Conservation (phyloP, 306 rosid genomes). For the Corylus avellana region DNA sequence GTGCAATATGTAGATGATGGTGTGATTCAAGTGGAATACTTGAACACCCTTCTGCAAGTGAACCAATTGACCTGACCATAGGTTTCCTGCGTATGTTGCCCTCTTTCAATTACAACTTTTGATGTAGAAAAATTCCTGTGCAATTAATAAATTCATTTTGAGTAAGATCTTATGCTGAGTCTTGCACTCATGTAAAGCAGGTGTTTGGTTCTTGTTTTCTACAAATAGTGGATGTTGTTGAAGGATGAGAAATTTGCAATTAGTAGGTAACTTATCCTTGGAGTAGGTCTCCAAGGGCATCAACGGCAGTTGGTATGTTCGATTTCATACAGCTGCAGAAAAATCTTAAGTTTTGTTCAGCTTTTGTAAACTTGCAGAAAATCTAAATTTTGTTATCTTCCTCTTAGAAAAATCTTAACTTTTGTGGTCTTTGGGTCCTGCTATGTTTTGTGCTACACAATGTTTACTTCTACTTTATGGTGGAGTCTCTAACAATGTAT, state of each 20-base stretch:
- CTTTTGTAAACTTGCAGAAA: not conserved
- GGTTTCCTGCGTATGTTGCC: slow-evolving; percentile 1
- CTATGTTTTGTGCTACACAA: not conserved
- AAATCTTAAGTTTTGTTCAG: not conserved
- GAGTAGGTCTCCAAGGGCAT: too few relatives aligned
- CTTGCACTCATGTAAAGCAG: too few relatives aligned
- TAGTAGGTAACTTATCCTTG: too few relatives aligned
- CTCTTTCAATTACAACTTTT: not conserved
- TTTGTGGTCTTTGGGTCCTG: not conserved
- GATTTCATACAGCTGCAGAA: not conserved
- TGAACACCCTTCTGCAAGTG: not conserved
- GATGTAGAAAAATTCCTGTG: too few relatives aligned
- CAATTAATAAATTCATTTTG: too few relatives aligned
- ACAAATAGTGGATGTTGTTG: too few relatives aligned
- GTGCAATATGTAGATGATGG: not conserved
- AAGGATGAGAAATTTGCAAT: too few relatives aligned
- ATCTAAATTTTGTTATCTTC: too few relatives aligned
- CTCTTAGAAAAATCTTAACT: not conserved
- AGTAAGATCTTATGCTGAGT: too few relatives aligned
- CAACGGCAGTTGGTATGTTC: too few relatives aligned
- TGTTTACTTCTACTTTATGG: not conserved
- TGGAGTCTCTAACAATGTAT: not conserved
- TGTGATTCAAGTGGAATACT: slow-evolving; percentile 2
- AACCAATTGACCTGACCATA: not conserved
- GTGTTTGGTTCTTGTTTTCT: too few relatives aligned